These are phyloP conservation scores for Aphanomyces invadans DNA, from an alignment of 352 stramenopile genomes.

Conservation along the genomic window DNA sequence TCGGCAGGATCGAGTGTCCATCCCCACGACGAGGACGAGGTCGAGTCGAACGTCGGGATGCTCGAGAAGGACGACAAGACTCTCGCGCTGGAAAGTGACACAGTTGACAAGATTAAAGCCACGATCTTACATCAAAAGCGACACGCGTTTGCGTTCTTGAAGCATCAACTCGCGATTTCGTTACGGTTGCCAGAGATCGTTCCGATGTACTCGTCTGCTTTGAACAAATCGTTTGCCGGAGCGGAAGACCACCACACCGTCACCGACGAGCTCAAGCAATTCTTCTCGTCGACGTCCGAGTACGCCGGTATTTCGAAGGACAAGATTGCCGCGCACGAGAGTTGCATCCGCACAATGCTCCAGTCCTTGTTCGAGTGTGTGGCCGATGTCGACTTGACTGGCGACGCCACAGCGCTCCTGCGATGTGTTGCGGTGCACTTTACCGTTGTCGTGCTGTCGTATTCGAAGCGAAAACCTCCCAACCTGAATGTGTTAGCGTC, in stretches of 20 bases:
- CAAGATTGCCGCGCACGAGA: constrained; percentile 28
- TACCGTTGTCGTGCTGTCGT: constrained; percentile 38
- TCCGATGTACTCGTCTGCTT: constrained; percentile 4
- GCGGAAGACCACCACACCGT: constrained; percentile 29
- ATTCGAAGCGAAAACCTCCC: constrained; percentile 46
- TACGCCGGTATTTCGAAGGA: constrained; percentile 2
- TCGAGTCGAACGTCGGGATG: constrained; percentile 34
- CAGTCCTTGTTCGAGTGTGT: constrained; percentile 61
- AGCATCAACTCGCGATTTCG: constrained; percentile 42
- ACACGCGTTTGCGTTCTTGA: constrained; percentile 65
- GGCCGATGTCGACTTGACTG: constrained; percentile 65
- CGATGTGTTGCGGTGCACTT: constrained; percentile 49
- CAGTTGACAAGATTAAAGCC: constrained; percentile 49
- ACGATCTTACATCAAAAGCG: constrained; percentile 71
- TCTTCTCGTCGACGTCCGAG: background rate
- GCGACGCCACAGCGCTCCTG: constrained; percentile 47
- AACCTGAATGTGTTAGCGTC: constrained; percentile 66
- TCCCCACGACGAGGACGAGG: constrained; percentile 12
- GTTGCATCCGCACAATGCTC: constrained; percentile 45
- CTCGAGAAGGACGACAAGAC: constrained; percentile 84
- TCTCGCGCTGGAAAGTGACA: constrained; percentile 57
- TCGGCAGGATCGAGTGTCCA: background rate
- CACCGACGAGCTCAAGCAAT: constrained; percentile 6
- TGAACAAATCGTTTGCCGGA: constrained; percentile 27
- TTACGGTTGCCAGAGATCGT: constrained; percentile 36